Conservation (phyloP, 2,329 filamentous ascomycete species). For the Lomentospora prolificans region DNA sequence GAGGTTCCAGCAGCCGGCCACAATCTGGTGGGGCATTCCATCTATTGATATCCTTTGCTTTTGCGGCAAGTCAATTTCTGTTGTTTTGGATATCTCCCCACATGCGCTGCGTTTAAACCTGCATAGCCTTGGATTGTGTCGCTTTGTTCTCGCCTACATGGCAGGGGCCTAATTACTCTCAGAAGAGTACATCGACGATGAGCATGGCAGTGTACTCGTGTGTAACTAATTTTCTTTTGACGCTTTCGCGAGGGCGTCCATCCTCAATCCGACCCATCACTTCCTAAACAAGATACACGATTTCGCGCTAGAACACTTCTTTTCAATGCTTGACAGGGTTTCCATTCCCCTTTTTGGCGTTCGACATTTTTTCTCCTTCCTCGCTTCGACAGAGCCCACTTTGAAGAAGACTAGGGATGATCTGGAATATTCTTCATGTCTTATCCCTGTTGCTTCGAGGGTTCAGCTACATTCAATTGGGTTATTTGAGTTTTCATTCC, state of each 20-base stretch:
- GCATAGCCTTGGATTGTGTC: no score
- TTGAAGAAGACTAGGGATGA: not conserved
- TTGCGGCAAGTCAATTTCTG: not conserved
- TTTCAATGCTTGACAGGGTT: not conserved
- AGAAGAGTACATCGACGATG: not conserved
- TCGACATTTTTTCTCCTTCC: not conserved
- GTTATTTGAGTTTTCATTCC: not conserved
- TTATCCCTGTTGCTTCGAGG: not conserved
- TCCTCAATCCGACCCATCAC: not conserved
- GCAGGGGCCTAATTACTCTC: not conserved
- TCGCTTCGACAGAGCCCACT: not conserved
- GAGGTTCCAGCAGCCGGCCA: not conserved
- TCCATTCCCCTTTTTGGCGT: not conserved
- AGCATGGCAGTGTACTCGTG: no score
- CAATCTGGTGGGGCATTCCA: not conserved
- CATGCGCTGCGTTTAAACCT: not conserved
- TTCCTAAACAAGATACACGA: slow-evolving; percentile 1
- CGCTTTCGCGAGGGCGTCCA: no score
- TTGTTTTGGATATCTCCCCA: not conserved
- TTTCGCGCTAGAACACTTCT: not conserved
- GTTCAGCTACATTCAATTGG: not conserved
- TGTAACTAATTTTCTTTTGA: no score
- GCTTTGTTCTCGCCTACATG: not conserved
- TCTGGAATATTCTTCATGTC: not conserved
- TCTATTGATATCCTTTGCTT: not conserved